phyloP scores from a whole-genome alignment of 2,329 filamentous ascomycete species.

The Phoma sp. region DNA sequence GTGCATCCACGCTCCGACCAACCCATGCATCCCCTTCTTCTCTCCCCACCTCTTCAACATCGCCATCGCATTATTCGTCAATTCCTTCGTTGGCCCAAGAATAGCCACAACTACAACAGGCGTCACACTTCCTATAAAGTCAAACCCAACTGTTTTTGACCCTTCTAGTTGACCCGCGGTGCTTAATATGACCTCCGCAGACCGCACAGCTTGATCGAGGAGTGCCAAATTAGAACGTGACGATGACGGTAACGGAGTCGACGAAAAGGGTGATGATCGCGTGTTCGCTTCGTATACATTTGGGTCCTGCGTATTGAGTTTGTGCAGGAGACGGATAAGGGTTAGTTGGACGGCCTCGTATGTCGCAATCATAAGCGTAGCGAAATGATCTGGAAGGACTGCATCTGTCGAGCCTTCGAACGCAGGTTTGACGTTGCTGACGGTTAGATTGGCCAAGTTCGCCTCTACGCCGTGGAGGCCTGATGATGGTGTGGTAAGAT shows the following conservation, averaged over 20 bases:
- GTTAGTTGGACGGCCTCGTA: slow-evolving; percentile 31
- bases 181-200: slow-evolving; percentile 6
- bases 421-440: slow-evolving; percentile 1
- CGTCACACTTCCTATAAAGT: slow-evolving; percentile 35
- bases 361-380: slow-evolving; percentile 31
- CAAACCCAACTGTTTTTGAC: slow-evolving; percentile 33
- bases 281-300: not conserved
- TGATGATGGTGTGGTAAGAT: slow-evolving; percentile 21
- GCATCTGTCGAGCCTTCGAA: slow-evolving; percentile 15
- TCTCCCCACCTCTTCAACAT: slow-evolving; percentile 37
- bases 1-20: slow-evolving; percentile 17
- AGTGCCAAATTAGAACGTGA: not conserved
- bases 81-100: slow-evolving; percentile 25
- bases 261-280: not conserved
- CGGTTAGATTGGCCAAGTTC: slow-evolving; percentile 20
- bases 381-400: slow-evolving; percentile 29
- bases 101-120: slow-evolving; percentile 34
- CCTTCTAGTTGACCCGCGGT: slow-evolving; percentile 23
- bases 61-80: slow-evolving; percentile 22
- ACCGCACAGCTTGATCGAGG: not conserved
- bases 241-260: not conserved
- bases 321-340: slow-evolving; percentile 27
- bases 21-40: slow-evolving; percentile 14
- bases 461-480: slow-evolving; percentile 11
- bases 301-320: slow-evolving; percentile 20